phyloP scores from a whole-genome alignment of 495 filamentous ascomycete species.

The Aspergillus mulundensis region DNA sequence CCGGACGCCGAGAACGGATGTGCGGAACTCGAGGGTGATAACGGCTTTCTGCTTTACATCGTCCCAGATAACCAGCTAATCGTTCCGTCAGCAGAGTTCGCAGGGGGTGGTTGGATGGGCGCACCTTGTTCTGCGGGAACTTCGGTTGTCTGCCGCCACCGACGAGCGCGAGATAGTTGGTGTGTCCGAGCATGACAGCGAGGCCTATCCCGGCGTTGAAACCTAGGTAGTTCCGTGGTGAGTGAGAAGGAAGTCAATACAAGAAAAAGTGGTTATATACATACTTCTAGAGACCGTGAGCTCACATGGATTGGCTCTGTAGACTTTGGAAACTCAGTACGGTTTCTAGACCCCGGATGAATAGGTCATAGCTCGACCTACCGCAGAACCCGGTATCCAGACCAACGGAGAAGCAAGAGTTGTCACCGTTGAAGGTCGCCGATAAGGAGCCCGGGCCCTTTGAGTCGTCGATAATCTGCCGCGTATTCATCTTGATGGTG shows the following conservation, averaged over 20 bases:
- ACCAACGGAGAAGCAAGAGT: slow-evolving; percentile 83
- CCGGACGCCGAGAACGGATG: slow-evolving; percentile 72
- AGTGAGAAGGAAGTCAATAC: slow-evolving; percentile 1
- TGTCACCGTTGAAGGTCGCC: slow-evolving; percentile 81
- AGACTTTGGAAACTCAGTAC: slow-evolving; percentile 50
- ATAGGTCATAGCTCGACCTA: slow-evolving; percentile 38
- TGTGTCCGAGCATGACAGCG: slow-evolving; percentile 82
- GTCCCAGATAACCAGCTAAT: slow-evolving; percentile 85
- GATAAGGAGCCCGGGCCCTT: slow-evolving; percentile 73
- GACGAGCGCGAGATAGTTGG: slow-evolving; percentile 84
- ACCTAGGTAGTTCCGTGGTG: slow-evolving; percentile 44
- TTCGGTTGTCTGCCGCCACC: slow-evolving; percentile 85
- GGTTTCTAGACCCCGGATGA: neutral
- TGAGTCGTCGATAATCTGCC: slow-evolving; percentile 76
- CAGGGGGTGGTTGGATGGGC: slow-evolving; percentile 4
- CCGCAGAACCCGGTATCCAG: slow-evolving; percentile 83
- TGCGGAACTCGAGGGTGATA: slow-evolving; percentile 68
- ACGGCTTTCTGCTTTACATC: slow-evolving; percentile 72
- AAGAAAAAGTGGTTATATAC: neutral
- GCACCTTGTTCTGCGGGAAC: slow-evolving; percentile 81
- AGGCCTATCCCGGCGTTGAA: slow-evolving; percentile 81
- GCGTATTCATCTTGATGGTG: slow-evolving; percentile 70
- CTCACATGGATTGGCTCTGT: slow-evolving; percentile 71
- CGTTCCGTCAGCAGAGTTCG: slow-evolving; percentile 7
- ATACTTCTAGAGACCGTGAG: slow-evolving; percentile 65